Evolutionary conservation across 208 protist species (phyloP).

Genomic region (Leishmania guyanensis): DNA sequence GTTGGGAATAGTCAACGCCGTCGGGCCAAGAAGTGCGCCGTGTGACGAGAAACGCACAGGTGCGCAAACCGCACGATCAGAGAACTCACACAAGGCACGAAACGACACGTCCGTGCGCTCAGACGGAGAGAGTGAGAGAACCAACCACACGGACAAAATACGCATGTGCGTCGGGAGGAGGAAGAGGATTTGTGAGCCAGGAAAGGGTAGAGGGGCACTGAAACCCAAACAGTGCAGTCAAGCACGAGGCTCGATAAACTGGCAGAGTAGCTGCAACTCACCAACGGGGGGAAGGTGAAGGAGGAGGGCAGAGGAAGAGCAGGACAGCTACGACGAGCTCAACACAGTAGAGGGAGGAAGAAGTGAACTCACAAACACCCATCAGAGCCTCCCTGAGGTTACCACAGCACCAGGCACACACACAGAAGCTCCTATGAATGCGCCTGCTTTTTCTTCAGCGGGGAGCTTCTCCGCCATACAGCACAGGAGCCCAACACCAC

Average conservation of each 20-base stretch:
- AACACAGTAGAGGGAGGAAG: not conserved
- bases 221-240: not conserved
- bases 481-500: not conserved
- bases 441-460: not conserved
- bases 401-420: not conserved
- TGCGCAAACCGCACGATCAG: not conserved
- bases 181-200: not conserved
- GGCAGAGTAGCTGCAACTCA: not conserved
- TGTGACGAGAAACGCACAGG: not conserved
- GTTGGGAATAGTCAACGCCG: no score
- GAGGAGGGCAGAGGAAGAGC: no score
- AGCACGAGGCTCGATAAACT: not conserved
- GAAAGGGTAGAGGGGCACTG: not conserved
- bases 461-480: not conserved
- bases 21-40: not conserved
- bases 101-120: not conserved
- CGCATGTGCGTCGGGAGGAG: not conserved
- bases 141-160: not conserved
- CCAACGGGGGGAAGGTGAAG: not conserved
- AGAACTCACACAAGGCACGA: not conserved
- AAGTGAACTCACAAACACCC: not conserved
- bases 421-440: not conserved
- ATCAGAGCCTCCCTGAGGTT: not conserved
- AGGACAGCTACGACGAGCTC: not conserved
- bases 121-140: not conserved